Evolutionary conservation across 805 yeast genomes (phyloP).

Genomic region (Priceomyces haplophilus): DNA sequence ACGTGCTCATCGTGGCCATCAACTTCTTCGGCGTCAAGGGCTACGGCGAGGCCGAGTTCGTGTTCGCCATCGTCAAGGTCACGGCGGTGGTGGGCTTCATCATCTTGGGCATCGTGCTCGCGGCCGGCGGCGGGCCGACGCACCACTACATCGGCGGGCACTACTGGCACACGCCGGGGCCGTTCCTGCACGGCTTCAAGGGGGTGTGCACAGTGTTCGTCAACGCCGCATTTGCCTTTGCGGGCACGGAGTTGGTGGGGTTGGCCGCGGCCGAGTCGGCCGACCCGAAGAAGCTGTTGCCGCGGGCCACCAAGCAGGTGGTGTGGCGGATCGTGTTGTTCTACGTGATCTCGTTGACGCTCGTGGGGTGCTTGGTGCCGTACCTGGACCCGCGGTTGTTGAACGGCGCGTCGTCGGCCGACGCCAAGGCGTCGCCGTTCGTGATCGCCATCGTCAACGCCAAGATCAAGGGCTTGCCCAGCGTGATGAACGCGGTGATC

Average conservation of each 20-base stretch:
- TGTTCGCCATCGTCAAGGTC: constrained; percentile 64
- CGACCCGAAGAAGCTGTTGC: constrained; percentile 35
- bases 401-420: constrained; percentile 16
- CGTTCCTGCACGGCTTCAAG: constrained; percentile 47
- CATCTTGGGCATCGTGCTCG: constrained; percentile 44
- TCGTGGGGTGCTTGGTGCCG: constrained; percentile 57
- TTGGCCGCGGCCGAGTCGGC: constrained; percentile 42
- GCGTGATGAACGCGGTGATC: constrained; percentile 39
- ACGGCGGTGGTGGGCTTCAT: constrained; percentile 59
- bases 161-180: constrained; percentile 55
- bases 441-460: constrained; percentile 38
- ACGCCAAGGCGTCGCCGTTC: constrained; percentile 34
- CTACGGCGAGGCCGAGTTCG: constrained; percentile 62
- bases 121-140: constrained; percentile 47
- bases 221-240: constrained; percentile 41
- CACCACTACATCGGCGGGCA: constrained; percentile 41
- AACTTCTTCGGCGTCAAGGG: constrained; percentile 55
- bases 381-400: constrained; percentile 29
- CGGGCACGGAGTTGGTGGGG: constrained; percentile 41
- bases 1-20: constrained; percentile 40
- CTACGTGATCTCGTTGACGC: constrained; percentile 43
- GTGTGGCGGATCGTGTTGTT: constrained; percentile 42
- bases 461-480: constrained; percentile 36
- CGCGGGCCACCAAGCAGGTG: constrained; percentile 41
- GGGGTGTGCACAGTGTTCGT: constrained; percentile 40